Percentiles rank a stretch among this genome's conserved stretches.
Evolutionary conservation across 139 green algal species (phyloP).

Genomic region (Monoraphidium neglectum): DNA sequence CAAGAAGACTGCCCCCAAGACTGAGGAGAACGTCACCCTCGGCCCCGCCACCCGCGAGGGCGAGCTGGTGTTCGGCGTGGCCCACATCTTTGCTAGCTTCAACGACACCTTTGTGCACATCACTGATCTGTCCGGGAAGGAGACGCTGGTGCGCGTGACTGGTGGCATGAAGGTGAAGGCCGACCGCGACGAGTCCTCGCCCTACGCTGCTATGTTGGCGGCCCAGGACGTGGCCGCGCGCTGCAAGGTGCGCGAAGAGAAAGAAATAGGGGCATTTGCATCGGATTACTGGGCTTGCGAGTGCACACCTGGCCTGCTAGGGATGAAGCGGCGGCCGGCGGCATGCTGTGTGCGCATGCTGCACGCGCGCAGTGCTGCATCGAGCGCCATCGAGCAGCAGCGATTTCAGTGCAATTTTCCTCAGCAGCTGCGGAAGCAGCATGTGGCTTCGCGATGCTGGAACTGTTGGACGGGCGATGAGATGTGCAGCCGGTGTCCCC

Average conservation of each 20-base stretch:
- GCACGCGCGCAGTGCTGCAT: too few species aligned
- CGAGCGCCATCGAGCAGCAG: too few species aligned
- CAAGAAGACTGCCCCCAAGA: slow-evolving; percentile 31
- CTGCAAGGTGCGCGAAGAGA: slow-evolving; percentile 94
- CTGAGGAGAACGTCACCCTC: slow-evolving; percentile 55
- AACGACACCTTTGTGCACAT: slow-evolving; percentile 99
- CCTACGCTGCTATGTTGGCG: slow-evolving; percentile 99
- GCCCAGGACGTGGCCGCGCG: slow-evolving; percentile 96
- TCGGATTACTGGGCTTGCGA: too few species aligned
- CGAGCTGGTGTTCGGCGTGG: slow-evolving; percentile 97
- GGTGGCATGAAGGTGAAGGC: slow-evolving; percentile 99
- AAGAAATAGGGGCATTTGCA: neutral
- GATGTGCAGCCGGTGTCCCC: too few species aligned
- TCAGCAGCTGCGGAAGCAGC: too few species aligned
- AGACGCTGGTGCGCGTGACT: slow-evolving; percentile 96
- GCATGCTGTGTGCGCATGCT: too few species aligned
- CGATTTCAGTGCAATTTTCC: too few species aligned
- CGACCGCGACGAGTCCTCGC: slow-evolving; percentile 98
- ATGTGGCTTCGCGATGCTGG: too few species aligned
- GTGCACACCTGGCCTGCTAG: too few species aligned
- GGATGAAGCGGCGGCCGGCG: too few species aligned
- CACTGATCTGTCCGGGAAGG: slow-evolving; percentile 98
- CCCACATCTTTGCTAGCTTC: slow-evolving; percentile 99
- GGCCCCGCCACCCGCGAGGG: slow-evolving; percentile 88
- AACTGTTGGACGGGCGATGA: too few species aligned